Base-by-base conservation (phyloP, 1,284 basidiomycete genomes). In the Cryptococcus sp. region DNA sequence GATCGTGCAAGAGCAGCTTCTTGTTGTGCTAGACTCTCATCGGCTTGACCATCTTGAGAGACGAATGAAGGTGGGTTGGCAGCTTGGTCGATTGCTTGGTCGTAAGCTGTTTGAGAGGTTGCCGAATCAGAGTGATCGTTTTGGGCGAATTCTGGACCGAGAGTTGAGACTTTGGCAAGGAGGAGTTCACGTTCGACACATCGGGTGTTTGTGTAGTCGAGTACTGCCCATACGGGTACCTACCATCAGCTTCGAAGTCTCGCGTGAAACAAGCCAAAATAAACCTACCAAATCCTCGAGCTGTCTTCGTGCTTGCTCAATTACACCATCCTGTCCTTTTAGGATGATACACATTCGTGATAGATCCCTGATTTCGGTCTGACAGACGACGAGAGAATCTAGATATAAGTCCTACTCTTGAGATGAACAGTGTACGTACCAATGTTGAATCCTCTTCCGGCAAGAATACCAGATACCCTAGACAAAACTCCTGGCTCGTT, bases 401-500 rank as follows among this genome's bases (percentile, higher is more conserved):
- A 34, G 78, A 16, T 14, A 41, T 56, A 46, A 60, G 55, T 34
- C n/a, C 45, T 16, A 21, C 7, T 25, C 23, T 19, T 34, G 2
- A 24, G 21, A 23, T 41, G 39, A 18, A 24, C 9, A 19, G 16
- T 9, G 47, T 21, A 23, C 18, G 11, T 39, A 78, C 76, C 75
- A 67, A 94, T 97, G 80, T 99, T 99, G 81, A 98, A 97, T 1
- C 96, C 96, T 60, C 96, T 81, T 39, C 91, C 96, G 21, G 96
- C 96, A 25, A 99, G 82, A 62, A 94, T 98, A 59, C 96, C 96
- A 4, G 94, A 94, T 1, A 99, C 93, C 61, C 96, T 87, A 21
- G 94, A 97, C 19, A 99, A 82, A 18, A 99, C 96, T 73, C 96
- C 96, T 2, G 96, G 96, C 77, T 99, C 96, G 73, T 99, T 98